Percentiles rank a stretch among this genome's conserved stretches.
Conservation (phyloP, 2,329 filamentous ascomycete species). For the Davidsoniella australis region DNA sequence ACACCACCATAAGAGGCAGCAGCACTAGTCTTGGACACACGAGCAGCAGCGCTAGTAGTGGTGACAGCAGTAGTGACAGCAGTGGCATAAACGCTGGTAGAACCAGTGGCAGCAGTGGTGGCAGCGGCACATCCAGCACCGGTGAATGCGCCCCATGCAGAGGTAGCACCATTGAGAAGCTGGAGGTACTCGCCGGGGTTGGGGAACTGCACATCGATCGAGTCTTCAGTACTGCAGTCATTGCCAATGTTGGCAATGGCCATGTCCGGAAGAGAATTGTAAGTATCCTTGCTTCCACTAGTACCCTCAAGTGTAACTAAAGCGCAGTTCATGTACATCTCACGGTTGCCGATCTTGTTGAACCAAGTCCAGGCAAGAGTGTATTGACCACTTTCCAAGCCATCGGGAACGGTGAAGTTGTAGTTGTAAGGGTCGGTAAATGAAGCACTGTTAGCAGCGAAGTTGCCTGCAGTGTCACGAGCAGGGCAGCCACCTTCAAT, state of each 20-base stretch:
- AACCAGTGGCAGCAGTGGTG: conserved; percentile 14
- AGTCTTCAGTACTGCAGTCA: conserved; percentile 33
- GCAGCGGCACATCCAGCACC: conserved; percentile 16
- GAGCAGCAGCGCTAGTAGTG: not conserved
- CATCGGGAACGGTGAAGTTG: conserved; percentile 52
- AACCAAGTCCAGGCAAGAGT: conserved; percentile 89
- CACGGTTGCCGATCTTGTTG: conserved; percentile 80
- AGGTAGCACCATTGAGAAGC: conserved; percentile 24
- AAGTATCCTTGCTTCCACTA: conserved; percentile 32
- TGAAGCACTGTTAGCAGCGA: conserved; percentile 27
- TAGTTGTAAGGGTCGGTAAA: conserved; percentile 37
- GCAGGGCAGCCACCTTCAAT: conserved; percentile 75
- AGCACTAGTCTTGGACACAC: conserved; percentile 13
- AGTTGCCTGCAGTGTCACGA: conserved; percentile 37
- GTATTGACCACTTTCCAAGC: conserved; percentile 58
- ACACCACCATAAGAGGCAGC: conserved; percentile 22
- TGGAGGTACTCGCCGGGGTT: conserved; percentile 41
- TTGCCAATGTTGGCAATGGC: conserved; percentile 50
- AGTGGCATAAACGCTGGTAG: not conserved
- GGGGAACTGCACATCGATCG: conserved; percentile 41
- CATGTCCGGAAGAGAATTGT: conserved; percentile 49
- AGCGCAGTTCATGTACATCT: conserved; percentile 97
- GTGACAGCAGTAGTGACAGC: not conserved
- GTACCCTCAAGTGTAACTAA: conserved; percentile 47
- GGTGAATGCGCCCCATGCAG: conserved; percentile 19